Evolutionary conservation across 345 rosid species (phyloP).

Genomic region (Chamaenerion angustifolium): DNA sequence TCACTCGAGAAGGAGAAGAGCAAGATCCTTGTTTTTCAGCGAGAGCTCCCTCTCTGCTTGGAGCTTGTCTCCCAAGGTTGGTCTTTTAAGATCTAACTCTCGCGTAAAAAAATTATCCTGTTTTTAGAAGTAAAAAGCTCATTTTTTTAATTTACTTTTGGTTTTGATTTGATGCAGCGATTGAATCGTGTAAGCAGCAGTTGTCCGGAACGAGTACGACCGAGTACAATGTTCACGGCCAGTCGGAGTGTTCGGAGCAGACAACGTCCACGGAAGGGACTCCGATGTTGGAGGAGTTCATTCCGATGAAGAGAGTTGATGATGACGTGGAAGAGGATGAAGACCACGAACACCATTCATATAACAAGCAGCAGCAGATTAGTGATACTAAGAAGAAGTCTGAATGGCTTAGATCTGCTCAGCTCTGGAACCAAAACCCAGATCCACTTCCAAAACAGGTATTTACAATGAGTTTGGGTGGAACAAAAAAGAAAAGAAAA

Average conservation of each 20-base stretch:
- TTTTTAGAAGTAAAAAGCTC: not conserved
- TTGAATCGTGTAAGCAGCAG: constrained; percentile 65
- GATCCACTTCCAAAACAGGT: constrained; percentile 43
- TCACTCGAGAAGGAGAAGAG: constrained; percentile 79
- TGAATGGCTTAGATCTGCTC: constrained; percentile 97
- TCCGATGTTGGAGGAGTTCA: constrained; percentile 69
- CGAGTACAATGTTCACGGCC: constrained; percentile 38
- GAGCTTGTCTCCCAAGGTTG: constrained; percentile 85
- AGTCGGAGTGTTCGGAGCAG: constrained; percentile 78
- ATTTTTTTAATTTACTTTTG: not conserved
- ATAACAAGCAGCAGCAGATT: constrained; percentile 14
- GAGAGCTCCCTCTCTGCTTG: constrained; percentile 89
- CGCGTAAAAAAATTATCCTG: too few relatives aligned
- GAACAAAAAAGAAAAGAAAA: too few relatives aligned
- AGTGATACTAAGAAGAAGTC: constrained; percentile 48
- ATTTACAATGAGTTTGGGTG: too few relatives aligned
- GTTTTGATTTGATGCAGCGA: constrained; percentile 34
- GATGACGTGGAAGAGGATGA: constrained; percentile 16
- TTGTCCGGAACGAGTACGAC: constrained; percentile 35
- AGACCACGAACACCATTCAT: constrained; percentile 25
- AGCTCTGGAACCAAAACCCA: constrained; percentile 71
- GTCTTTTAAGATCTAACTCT: too few relatives aligned
- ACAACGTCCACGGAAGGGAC: constrained; percentile 41
- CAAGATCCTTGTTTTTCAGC: constrained; percentile 80
- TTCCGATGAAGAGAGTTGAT: constrained; percentile 48